Evolutionary conservation across 2,329 filamentous ascomycete species (phyloP).

Genomic region (Diaporthe sp.): DNA sequence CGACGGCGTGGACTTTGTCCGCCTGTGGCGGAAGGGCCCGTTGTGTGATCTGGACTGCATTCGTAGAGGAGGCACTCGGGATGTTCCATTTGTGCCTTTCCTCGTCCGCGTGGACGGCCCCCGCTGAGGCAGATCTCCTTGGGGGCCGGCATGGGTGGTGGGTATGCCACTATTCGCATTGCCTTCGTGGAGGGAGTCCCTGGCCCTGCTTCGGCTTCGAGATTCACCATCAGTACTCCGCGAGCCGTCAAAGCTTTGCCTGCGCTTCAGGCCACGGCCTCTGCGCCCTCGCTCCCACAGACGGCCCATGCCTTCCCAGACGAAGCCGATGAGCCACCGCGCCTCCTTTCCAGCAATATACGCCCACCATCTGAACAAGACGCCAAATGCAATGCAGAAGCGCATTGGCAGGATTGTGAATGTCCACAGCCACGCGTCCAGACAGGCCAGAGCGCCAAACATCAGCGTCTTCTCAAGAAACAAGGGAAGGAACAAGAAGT

Average conservation of each 20-base stretch:
- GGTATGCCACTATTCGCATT: slow-evolving; percentile 18
- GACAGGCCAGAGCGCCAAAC: slow-evolving; percentile 90
- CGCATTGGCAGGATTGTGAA: slow-evolving; percentile 95
- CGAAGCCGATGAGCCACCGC: slow-evolving; percentile 79
- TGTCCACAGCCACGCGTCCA: slow-evolving; percentile 96
- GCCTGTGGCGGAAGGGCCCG: slow-evolving; percentile 71
- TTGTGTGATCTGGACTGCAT: slow-evolving; percentile 51
- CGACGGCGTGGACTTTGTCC: slow-evolving; percentile 88
- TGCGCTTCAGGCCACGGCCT: slow-evolving; percentile 53
- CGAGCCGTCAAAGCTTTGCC: slow-evolving; percentile 45
- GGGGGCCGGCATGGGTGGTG: background rate
- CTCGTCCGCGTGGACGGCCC: slow-evolving; percentile 32
- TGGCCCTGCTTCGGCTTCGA: slow-evolving; percentile 53
- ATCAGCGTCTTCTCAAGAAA: slow-evolving; percentile 87
- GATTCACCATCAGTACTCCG: slow-evolving; percentile 56
- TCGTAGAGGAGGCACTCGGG: slow-evolving; percentile 4
- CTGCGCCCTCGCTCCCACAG: slow-evolving; percentile 78
- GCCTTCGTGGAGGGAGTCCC: slow-evolving; percentile 39
- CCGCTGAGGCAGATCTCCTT: slow-evolving; percentile 28
- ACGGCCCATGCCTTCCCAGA: slow-evolving; percentile 84
- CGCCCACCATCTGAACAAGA: slow-evolving; percentile 84
- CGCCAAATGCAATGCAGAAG: slow-evolving; percentile 83
- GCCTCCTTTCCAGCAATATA: slow-evolving; percentile 80
- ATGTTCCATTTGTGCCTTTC: slow-evolving; percentile 13
- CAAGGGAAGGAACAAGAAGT: slow-evolving; percentile 86